Conservation (phyloP, 1,284 basidiomycete genomes). For the Gomphus bonarii region DNA sequence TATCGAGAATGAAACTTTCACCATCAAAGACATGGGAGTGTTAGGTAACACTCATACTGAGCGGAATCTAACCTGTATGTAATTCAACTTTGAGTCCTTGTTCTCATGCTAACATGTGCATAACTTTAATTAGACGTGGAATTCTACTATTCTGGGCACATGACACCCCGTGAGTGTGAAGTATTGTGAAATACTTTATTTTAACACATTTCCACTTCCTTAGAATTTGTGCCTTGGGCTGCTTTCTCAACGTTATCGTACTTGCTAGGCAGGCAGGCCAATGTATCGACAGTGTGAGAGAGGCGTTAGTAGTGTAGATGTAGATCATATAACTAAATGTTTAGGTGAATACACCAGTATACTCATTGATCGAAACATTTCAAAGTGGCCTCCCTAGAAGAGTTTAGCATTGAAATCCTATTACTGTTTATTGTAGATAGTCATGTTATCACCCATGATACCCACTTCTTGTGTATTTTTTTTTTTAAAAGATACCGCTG, state of each 20-base stretch:
- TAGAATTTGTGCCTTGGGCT: constrained; percentile 51
- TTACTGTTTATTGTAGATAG: no score
- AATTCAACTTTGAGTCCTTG: no score
- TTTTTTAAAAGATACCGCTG: no score
- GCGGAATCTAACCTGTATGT: constrained; percentile 26
- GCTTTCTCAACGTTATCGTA: constrained; percentile 39
- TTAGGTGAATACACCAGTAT: no score
- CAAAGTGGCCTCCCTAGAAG: no score
- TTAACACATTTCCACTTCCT: not conserved
- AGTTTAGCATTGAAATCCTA: no score
- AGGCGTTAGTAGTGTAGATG: no score
- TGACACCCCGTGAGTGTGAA: constrained; percentile 40
- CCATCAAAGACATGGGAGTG: constrained; percentile 26
- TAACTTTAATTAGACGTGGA: constrained; percentile 32
- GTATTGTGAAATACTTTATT: not conserved
- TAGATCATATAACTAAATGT: no score
- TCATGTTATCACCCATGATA: no score
- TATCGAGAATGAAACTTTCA: constrained; percentile 26
- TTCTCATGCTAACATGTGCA: not conserved
- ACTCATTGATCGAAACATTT: no score
- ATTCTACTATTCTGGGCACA: constrained; percentile 46
- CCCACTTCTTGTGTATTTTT: no score
- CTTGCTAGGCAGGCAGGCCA: constrained; percentile 37
- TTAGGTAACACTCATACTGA: constrained; percentile 28
- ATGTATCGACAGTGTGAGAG: not conserved